A percentile compares a stretch with the other conserved stretches of the same genome.
Evolutionary conservation across 441 rosid species (phyloP).

Genomic region (Eutrema salsugineum): DNA sequence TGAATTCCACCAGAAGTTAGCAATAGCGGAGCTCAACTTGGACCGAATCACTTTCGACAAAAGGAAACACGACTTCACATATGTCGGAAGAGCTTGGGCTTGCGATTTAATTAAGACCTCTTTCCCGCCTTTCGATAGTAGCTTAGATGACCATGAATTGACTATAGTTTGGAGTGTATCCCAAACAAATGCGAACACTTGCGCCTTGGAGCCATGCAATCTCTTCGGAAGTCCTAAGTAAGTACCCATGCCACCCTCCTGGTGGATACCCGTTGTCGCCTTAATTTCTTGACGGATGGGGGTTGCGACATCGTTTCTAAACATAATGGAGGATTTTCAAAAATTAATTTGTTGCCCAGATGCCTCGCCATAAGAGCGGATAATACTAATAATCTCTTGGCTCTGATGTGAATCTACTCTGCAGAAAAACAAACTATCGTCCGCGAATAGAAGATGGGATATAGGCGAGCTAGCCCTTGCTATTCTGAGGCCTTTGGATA

Average conservation of each 20-base stretch:
- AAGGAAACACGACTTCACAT: neutral
- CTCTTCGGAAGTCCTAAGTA: neutral
- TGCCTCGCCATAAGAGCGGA: too few species aligned
- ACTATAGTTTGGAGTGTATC: neutral
- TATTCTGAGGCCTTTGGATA: too few species aligned
- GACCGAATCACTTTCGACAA: neutral
- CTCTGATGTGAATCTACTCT: too few species aligned
- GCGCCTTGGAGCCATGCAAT: neutral
- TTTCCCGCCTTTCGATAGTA: neutral
- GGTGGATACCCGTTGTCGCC: too few species aligned
- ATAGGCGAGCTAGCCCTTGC: too few species aligned
- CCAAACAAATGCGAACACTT: neutral
- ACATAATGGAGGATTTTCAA: too few species aligned
- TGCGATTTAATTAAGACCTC: neutral
- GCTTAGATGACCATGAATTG: neutral
- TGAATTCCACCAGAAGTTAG: neutral
- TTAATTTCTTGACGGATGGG: too few species aligned
- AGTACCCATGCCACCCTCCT: neutral
- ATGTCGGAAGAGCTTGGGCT: neutral
- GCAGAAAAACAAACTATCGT: too few species aligned
- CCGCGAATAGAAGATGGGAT: too few species aligned
- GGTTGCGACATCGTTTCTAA: too few species aligned
- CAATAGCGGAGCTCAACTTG: neutral
- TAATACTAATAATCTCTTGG: too few species aligned
- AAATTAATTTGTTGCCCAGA: too few species aligned